Percentiles rank a stretch among this genome's conserved stretches.
Evolutionary conservation across 129 eudicot genomes (phyloP).

Genomic region (Calendula officinalis): DNA sequence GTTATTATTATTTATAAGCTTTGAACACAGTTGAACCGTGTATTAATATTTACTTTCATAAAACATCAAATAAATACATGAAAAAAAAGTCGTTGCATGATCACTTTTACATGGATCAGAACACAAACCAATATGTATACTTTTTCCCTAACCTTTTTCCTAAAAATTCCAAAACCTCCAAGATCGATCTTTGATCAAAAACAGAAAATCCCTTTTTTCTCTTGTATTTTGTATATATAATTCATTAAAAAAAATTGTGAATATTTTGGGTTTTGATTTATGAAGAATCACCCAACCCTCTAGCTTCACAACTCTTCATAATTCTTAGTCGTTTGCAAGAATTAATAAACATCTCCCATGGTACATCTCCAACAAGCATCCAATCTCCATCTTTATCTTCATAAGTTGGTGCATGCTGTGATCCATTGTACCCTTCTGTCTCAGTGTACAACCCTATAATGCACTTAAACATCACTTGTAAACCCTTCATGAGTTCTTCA

Average conservation of each 20-base stretch:
- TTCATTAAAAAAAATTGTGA: background rate
- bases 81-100: slow-evolving; percentile 20
- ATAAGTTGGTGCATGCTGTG: slow-evolving; percentile 75
- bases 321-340: slow-evolving; percentile 84
- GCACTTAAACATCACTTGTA: slow-evolving; percentile 77
- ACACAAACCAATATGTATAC: slow-evolving; percentile 30
- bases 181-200: slow-evolving; percentile 18
- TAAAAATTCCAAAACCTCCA: slow-evolving; percentile 24
- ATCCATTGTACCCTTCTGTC: slow-evolving; percentile 75
- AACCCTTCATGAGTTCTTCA: slow-evolving; percentile 58
- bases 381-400: slow-evolving; percentile 94
- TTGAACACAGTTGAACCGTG: no score
- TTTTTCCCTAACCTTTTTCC: slow-evolving; percentile 21
- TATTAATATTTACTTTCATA: slow-evolving; percentile 31
- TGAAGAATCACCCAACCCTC: slow-evolving; percentile 57
- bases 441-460: slow-evolving; percentile 60
- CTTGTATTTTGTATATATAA: background rate
- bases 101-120: slow-evolving; percentile 22
- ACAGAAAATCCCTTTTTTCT: slow-evolving; percentile 14
- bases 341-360: slow-evolving; percentile 75
- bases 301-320: slow-evolving; percentile 80
- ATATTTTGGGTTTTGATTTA: slow-evolving; percentile 9
- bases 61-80: slow-evolving; percentile 22
- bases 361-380: slow-evolving; percentile 96
- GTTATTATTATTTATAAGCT: no score